Evolutionary conservation across 352 stramenopile species (phyloP).

Genomic region (Globisporangium acanthophoron): DNA sequence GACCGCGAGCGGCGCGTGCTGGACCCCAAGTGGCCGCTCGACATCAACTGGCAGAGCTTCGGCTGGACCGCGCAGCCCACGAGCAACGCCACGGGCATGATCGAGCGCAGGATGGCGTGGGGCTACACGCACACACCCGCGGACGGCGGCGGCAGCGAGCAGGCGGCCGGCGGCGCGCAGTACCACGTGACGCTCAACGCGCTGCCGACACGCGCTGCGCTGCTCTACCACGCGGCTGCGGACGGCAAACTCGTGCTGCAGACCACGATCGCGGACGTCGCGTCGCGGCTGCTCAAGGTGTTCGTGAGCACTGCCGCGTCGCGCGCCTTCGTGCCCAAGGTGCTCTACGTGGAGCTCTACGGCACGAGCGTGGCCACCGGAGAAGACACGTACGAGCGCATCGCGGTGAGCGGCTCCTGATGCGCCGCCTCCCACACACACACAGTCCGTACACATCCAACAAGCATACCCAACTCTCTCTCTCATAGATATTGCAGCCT

Average conservation of each 20-base stretch:
- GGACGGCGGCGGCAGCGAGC: not conserved
- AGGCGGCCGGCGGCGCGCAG: conserved; percentile 21
- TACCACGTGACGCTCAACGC: conserved; percentile 66
- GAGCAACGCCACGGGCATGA: conserved; percentile 56
- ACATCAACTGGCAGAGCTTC: conserved; percentile 83
- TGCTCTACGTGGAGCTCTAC: conserved; percentile 75
- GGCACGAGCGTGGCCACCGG: conserved; percentile 43
- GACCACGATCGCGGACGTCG: conserved; percentile 34
- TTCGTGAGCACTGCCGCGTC: conserved; percentile 59
- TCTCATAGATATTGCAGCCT: not conserved
- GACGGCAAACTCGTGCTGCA: conserved; percentile 52
- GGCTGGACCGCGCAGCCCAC: conserved; percentile 64
- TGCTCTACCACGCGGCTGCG: conserved; percentile 48
- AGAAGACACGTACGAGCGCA: conserved; percentile 59
- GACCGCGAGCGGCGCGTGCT: conserved; percentile 41
- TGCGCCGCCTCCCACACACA: not conserved
- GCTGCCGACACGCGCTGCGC: conserved; percentile 39
- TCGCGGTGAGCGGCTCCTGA: conserved; percentile 23
- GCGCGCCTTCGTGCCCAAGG: conserved; percentile 61
- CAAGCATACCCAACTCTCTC: not conserved
- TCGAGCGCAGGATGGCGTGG: conserved; percentile 67
- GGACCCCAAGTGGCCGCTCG: conserved; percentile 58
- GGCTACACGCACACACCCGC: conserved; percentile 55
- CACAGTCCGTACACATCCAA: too few relatives aligned
- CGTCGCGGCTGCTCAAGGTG: conserved; percentile 66